Conservation (phyloP, 176 grass and related monocot species). For the Carex littledalei region DNA sequence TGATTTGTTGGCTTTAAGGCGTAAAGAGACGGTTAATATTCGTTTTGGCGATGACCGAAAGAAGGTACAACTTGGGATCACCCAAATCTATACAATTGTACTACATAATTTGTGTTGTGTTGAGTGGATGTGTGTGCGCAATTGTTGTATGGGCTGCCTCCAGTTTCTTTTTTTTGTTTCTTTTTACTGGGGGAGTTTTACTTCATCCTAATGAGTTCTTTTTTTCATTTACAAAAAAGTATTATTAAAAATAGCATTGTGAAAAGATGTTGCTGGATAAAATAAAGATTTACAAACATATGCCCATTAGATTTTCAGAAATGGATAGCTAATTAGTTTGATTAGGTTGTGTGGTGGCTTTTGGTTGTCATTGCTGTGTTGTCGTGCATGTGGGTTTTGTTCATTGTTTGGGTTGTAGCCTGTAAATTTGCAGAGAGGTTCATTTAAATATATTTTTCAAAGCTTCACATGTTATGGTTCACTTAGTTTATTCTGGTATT, state of each 20-base stretch:
- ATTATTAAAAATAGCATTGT: background rate
- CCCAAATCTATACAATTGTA: constrained; percentile 43
- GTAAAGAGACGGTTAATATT: constrained; percentile 32
- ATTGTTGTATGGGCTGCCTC: background rate
- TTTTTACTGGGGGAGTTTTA: background rate
- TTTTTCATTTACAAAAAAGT: background rate
- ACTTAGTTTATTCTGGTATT: background rate
- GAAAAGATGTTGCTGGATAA: background rate
- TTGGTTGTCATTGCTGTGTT: background rate
- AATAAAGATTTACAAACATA: background rate
- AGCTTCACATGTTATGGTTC: background rate
- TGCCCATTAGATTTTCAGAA: background rate
- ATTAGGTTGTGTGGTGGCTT: background rate
- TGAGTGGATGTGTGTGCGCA: background rate
- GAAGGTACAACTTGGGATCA: constrained; percentile 82
- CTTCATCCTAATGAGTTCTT: background rate
- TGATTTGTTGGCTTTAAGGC: constrained; percentile 29
- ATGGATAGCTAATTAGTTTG: background rate
- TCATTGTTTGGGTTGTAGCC: background rate
- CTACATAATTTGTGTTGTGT: background rate
- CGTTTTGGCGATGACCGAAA: constrained; percentile 50
- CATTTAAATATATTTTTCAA: background rate
- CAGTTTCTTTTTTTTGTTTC: background rate
- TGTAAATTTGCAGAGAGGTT: background rate
- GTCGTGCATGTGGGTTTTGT: background rate